Evolutionary conservation across 2,329 filamentous ascomycete species (phyloP), one percentile per base, ranked within the genome.

Genomic region (Basipetospora sp.): DNA sequence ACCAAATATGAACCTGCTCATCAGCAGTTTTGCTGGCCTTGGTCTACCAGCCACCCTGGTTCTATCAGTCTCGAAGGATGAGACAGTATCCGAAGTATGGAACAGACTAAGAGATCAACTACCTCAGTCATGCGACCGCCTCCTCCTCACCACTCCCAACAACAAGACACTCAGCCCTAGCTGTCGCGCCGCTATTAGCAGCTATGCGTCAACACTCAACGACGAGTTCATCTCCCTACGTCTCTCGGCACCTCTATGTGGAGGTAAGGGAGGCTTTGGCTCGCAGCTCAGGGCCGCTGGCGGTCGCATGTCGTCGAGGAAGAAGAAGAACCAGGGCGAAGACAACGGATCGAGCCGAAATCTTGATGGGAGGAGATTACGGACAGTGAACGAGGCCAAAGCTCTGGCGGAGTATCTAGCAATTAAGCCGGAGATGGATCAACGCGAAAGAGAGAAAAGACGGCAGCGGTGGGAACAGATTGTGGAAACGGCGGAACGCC

Each of bases 211-310:
- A 3, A 53, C 56, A 25, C 47, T 51, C 4, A 44, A 70, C 38
- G 74, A 80, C 63, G 74, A 75, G 25, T 78, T 96, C 46, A 67
- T 98, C 13, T 79, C 86, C 0, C 70, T 98, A 4, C 83, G 86
- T 38, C 74, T 98, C 20, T 79, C 77, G 5, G 66, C 79, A 2
- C 80, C 81, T 5, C 63, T 94, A 28, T 82, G 80, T 48, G 90
- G 92, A 63, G 92, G 92, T 54, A 98, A 98, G 55, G 90, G 90
- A 58, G 90, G 90, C 51, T 98, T 98, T 55, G 90, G 90, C 38
- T 96, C 88, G 2, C 92, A 98, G 57, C 76, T 98, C 27, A 84
- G 92, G 53, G 90, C 92, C 1, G 90, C 90, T 3, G 90, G 92
- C 53, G 90, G 92, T 29, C 88, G 92, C 62, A 98, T 98, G 90